Conservation (phyloP, 495 filamentous ascomycete genomes). For the Neurospora sp. region DNA sequence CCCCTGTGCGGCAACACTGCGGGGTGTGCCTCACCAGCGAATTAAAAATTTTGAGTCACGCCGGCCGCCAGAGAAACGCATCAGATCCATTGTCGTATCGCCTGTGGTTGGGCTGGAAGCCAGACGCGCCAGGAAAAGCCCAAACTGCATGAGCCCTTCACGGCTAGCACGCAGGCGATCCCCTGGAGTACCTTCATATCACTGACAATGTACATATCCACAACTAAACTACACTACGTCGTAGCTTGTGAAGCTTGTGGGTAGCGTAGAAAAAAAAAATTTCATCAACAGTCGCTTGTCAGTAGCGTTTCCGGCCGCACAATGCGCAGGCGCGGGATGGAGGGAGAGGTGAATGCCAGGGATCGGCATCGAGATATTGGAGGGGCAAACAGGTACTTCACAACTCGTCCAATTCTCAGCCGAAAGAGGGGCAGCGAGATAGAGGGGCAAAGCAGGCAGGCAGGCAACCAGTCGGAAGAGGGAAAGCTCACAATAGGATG, state of each 20-base stretch:
- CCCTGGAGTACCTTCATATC: neutral
- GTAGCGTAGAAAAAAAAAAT: neutral
- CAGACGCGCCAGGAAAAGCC: constrained; percentile 7
- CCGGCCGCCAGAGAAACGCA: neutral
- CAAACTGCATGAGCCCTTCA: constrained; percentile 3
- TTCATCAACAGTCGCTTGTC: neutral
- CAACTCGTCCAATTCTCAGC: neutral
- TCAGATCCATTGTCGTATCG: constrained; percentile 4
- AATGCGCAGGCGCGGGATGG: neutral
- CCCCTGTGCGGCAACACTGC: neutral
- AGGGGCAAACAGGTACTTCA: neutral
- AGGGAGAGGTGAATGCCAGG: neutral
- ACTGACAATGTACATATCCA: neutral
- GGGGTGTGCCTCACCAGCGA: neutral
- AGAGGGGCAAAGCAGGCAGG: neutral
- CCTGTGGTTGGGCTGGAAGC: constrained; percentile 17
- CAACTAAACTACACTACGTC: neutral
- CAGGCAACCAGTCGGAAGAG: neutral
- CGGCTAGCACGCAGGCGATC: neutral
- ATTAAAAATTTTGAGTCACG: constrained; percentile 8
- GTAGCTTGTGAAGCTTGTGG: neutral
- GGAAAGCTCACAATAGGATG: neutral
- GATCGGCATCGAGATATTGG: neutral
- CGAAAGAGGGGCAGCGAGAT: neutral
- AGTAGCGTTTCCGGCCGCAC: neutral